Evolutionary conservation across 352 stramenopile species (phyloP).

Genomic region (Phytopythium kandeliae): DNA sequence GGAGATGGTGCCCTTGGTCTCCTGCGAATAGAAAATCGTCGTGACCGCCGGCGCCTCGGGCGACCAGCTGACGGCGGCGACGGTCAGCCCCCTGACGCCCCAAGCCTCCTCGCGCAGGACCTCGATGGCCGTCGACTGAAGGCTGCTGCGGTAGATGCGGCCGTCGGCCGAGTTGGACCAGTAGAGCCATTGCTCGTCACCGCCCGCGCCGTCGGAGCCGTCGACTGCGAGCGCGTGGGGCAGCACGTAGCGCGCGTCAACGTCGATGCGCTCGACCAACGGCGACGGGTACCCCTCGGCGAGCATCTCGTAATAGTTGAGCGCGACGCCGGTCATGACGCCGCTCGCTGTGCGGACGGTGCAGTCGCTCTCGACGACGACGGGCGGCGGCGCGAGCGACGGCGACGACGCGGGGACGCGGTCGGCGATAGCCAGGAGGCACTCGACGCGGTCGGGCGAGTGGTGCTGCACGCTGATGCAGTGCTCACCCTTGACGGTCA

Average conservation of each 20-base stretch:
- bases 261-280: constrained; percentile 43
- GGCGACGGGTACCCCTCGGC: constrained; percentile 35
- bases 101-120: constrained; percentile 36
- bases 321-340: constrained; percentile 34
- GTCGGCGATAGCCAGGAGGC: constrained; percentile 39
- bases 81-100: constrained; percentile 43
- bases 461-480: constrained; percentile 44
- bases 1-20: constrained; percentile 50
- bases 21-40: constrained; percentile 53
- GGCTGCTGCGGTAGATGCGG: constrained; percentile 51
- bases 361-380: constrained; percentile 35
- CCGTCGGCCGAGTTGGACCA: constrained; percentile 71
- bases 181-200: constrained; percentile 36
- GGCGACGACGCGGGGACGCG: constrained; percentile 8
- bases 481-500: constrained; percentile 29
- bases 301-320: constrained; percentile 47
- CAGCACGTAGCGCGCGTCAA: constrained; percentile 23
- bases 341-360: constrained; percentile 40
- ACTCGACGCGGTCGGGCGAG: constrained; percentile 39
- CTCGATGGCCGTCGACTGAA: constrained; percentile 34
- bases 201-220: constrained; percentile 7
- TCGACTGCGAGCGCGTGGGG: constrained; percentile 49
- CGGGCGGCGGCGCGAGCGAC: neutral
- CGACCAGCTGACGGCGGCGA: constrained; percentile 4
- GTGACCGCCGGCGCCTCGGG: neutral